phyloP scores from a whole-genome alignment of 345 rosid genomes.

The Turnera subulata region DNA sequence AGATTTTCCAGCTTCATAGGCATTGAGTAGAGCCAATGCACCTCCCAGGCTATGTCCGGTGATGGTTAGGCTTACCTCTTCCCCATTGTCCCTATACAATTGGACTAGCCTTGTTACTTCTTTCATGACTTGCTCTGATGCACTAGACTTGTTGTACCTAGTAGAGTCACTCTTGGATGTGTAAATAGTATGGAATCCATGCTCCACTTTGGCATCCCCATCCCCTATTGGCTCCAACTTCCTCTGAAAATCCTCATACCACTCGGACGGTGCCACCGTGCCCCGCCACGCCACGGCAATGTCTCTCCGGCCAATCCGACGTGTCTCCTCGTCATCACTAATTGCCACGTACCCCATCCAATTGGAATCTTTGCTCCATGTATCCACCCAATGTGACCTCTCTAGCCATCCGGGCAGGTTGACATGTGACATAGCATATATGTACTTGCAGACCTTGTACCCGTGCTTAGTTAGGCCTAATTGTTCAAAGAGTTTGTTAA shows the following conservation, averaged over 20 bases:
- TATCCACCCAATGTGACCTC: constrained; percentile 18
- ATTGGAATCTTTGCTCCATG: constrained; percentile 77
- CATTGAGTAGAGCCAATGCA: constrained; percentile 54
- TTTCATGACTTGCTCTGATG: constrained; percentile 56
- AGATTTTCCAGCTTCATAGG: constrained; percentile 44
- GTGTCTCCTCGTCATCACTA: constrained; percentile 38
- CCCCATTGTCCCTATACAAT: constrained; percentile 34
- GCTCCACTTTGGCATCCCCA: constrained; percentile 42
- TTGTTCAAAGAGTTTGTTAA: constrained; percentile 44
- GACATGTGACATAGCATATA: constrained; percentile 63
- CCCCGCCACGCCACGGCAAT: constrained; percentile 67
- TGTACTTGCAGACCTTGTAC: constrained; percentile 47
- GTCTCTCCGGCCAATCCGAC: constrained; percentile 52
- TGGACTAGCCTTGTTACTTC: constrained; percentile 37
- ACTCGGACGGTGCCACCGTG: constrained; percentile 60
- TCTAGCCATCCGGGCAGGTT: constrained; percentile 59
- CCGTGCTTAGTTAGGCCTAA: constrained; percentile 46
- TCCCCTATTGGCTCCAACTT: constrained; percentile 34
- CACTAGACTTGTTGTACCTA: constrained; percentile 48
- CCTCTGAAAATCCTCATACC: constrained; percentile 46
- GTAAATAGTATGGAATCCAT: constrained; percentile 50
- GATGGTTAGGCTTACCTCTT: constrained; percentile 50
- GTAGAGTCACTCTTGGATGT: constrained; percentile 47
- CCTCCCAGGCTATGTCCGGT: constrained; percentile 67
- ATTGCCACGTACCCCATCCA: constrained; percentile 69